Evolutionary conservation across 192 early-diverging fungal species (phyloP).

Genomic region (Mortierella alpina): DNA sequence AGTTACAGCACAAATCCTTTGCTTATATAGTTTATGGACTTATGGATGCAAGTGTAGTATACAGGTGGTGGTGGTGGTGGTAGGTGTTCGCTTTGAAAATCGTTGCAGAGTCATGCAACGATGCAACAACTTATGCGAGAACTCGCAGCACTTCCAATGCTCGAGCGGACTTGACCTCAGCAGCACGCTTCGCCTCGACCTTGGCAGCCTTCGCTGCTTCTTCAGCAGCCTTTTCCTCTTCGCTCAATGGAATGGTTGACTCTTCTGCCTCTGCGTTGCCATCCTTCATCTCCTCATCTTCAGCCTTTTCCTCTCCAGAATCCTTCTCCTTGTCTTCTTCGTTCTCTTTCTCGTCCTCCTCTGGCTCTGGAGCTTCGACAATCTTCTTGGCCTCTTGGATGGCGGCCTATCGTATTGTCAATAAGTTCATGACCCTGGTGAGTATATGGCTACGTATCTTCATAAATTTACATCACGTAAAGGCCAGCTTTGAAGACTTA

Average conservation of each 20-base stretch:
- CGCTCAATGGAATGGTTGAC: slow-evolving; percentile 40
- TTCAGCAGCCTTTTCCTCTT: slow-evolving; percentile 47
- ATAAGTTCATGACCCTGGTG: too few relatives aligned
- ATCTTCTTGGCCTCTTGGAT: slow-evolving; percentile 47
- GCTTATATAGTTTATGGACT: not conserved
- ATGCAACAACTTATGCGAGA: slow-evolving; percentile 14
- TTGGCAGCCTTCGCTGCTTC: slow-evolving; percentile 29
- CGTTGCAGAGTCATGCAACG: too few relatives aligned
- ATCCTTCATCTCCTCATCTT: slow-evolving; percentile 45
- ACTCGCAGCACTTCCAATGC: slow-evolving; percentile 40
- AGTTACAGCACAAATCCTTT: too few relatives aligned
- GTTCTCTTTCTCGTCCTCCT: slow-evolving; percentile 18
- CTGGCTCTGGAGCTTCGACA: slow-evolving; percentile 40
- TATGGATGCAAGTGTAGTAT: not conserved
- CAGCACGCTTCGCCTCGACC: slow-evolving; percentile 35
- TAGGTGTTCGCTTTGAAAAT: not conserved
- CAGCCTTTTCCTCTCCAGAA: not conserved
- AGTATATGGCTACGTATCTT: not conserved
- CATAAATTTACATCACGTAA: not conserved
- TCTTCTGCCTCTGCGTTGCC: slow-evolving; percentile 9
- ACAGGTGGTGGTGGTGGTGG: not conserved
- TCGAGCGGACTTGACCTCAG: slow-evolving; percentile 34
- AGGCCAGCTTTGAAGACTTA: slow-evolving; percentile 19
- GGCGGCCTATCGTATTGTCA: slow-evolving; percentile 15
- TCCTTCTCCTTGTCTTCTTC: not conserved